Evolutionary conservation across 2,329 filamentous ascomycete genomes (phyloP).

Genomic region (Diaporthe aspalathi): DNA sequence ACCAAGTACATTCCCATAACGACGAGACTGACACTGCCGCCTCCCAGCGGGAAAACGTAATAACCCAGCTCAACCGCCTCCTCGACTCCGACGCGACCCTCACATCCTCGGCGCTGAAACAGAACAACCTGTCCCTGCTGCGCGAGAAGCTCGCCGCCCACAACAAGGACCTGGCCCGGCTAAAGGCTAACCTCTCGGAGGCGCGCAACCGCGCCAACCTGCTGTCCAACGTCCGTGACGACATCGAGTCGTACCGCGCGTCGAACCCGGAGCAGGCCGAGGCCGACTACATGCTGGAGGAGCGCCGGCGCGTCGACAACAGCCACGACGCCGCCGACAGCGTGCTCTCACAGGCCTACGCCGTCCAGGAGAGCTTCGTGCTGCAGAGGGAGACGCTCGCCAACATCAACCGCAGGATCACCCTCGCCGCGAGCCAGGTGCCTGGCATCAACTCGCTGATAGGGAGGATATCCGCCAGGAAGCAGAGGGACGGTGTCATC

Average conservation of each 20-base stretch:
- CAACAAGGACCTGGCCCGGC: conserved; percentile 80
- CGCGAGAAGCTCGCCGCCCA: conserved; percentile 91
- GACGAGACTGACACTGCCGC: conserved; percentile 35
- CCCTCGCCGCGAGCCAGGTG: conserved; percentile 87
- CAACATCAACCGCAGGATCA: conserved; percentile 91
- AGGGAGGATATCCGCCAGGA: conserved; percentile 91
- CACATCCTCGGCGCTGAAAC: conserved; percentile 92
- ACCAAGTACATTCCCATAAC: neutral
- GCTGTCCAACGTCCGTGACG: conserved; percentile 87
- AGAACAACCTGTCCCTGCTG: conserved; percentile 92
- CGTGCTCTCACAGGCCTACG: conserved; percentile 94
- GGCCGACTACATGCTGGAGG: conserved; percentile 96
- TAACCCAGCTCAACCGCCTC: conserved; percentile 85
- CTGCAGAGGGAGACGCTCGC: conserved; percentile 88
- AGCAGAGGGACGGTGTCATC: conserved; percentile 94
- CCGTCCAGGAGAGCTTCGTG: conserved; percentile 91
- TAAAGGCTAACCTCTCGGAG: conserved; percentile 79
- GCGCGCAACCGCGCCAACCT: conserved; percentile 90
- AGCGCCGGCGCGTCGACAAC: conserved; percentile 86
- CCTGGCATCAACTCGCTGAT: conserved; percentile 95
- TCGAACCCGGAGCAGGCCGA: conserved; percentile 85
- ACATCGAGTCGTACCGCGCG: conserved; percentile 89
- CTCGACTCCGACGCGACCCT: conserved; percentile 92
- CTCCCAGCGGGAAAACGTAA: conserved; percentile 79
- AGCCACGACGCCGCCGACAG: conserved; percentile 90